Evolutionary conservation across 1,139 yeast genomes (phyloP), one percentile per base, ranked within the genome.

Genomic region (Debaryomycetaceae sp.): DNA sequence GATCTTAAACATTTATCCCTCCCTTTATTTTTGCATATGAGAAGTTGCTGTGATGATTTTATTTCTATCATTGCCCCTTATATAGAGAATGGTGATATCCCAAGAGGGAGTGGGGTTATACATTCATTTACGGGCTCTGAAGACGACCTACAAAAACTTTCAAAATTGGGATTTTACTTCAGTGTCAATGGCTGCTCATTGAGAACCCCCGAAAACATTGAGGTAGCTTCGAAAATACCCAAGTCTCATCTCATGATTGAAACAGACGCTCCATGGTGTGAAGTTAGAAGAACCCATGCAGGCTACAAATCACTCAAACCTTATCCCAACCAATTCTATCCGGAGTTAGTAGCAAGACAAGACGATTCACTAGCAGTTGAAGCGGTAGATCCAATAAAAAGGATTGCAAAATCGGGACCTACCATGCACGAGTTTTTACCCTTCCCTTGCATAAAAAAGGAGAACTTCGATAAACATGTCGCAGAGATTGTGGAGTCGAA

Each of bases 221-320:
- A 73, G 17, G 91, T 84, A 11, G 89, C 85, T 0, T 68, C 71
- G 37, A 58, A 65, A 34, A 76, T 93, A 8, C 99, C 99, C 0
- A 57, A 81, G 7, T 79, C 83, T 8, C 75, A 73, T 54, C 64
- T 93, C 36, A 67, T 93, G 78, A 77, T 93, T 22, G 99, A 93
- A 62, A 91, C 98, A 0, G 98, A 93, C 66, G 91, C 98, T 1
- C 99, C 99, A 1, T 93, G 99, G 99, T 93, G 99, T 67, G 98
- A 91, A 58, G 81, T 93, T 37, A 75, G 95, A 46, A 87, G 81
- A 51, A 76, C 95, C 6, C 97, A 89, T 60, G 90, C 91, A 3
- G 79, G 95, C 14, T 81, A 79, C 62, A 68, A 78, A 51, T 76
- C 68, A 51, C 58, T 87, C 24, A 63, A 80, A 0, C 58, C 69